phyloP scores from a whole-genome alignment of 768 basidiomycete species.

The Lactarius psammicola region DNA sequence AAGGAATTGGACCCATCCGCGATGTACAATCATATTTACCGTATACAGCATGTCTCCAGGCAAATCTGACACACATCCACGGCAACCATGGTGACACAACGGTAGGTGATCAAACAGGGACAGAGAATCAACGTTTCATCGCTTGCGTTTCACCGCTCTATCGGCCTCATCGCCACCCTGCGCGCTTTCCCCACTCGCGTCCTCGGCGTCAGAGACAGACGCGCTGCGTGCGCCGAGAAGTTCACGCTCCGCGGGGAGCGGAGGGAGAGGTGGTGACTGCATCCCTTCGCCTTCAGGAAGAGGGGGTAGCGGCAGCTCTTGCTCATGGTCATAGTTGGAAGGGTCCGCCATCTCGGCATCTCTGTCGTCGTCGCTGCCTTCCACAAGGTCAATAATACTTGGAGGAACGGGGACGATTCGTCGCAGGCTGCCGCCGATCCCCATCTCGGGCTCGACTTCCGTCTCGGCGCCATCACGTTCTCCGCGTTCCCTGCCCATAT shows the following conservation, averaged over 20 bases:
- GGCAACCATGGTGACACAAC: constrained; percentile 12
- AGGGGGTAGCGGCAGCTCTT: constrained; percentile 19
- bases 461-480: constrained; percentile 25
- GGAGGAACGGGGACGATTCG: constrained; percentile 12
- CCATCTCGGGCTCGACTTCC: constrained; percentile 24
- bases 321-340: neutral
- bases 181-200: constrained; percentile 23
- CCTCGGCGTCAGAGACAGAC: constrained; percentile 23
- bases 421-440: constrained; percentile 5
- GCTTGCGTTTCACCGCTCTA: constrained; percentile 24
- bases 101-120: neutral
- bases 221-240: constrained; percentile 20
- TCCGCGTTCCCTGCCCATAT: constrained; percentile 14
- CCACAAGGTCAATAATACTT: constrained; percentile 25
- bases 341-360: constrained; percentile 23
- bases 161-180: constrained; percentile 15
- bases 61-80: constrained; percentile 9
- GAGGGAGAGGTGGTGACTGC: constrained; percentile 7
- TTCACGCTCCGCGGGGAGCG: constrained; percentile 9
- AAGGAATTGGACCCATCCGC: constrained; percentile 1
- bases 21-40: neutral
- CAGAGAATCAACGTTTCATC: constrained; percentile 3
- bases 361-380: constrained; percentile 23
- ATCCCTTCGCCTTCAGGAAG: constrained; percentile 16
- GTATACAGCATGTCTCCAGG: constrained; percentile 10